Evolutionary conservation across 2,329 filamentous ascomycete genomes (phyloP).

Genomic region (Gaeumannomyces sp.): DNA sequence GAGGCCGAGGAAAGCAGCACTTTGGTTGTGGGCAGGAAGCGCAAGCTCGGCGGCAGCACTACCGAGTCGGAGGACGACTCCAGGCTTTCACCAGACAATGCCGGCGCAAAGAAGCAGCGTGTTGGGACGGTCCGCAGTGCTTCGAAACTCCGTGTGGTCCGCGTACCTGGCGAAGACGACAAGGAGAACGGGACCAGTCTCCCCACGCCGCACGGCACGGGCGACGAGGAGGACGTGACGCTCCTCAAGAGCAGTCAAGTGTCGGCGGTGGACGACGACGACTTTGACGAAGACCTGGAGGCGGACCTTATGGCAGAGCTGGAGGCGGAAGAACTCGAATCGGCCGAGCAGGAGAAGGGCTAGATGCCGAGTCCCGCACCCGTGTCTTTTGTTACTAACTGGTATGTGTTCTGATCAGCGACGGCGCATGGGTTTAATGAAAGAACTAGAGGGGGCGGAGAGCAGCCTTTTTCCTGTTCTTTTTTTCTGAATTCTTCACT

Average conservation of each 20-base stretch:
- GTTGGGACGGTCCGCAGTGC: conserved; percentile 33
- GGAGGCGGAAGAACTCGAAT: conserved; percentile 33
- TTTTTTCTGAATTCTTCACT: neutral
- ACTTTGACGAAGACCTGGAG: conserved; percentile 42
- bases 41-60: conserved; percentile 9
- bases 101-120: conserved; percentile 25
- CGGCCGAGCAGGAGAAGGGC: conserved; percentile 14
- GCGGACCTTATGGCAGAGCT: conserved; percentile 57
- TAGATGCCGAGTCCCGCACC: conserved; percentile 10
- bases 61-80: conserved; percentile 7
- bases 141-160: conserved; percentile 40
- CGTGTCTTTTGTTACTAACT: neutral
- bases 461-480: neutral
- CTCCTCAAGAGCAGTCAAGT: conserved; percentile 22
- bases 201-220: conserved; percentile 34
- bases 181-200: conserved; percentile 29
- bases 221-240: conserved; percentile 33
- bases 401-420: neutral
- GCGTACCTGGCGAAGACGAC: conserved; percentile 32
- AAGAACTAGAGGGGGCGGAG: neutral
- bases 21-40: conserved; percentile 9
- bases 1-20: conserved; percentile 21
- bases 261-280: conserved; percentile 39
- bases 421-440: neutral
- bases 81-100: conserved; percentile 19